These are phyloP conservation scores for Thermothielavioides terrestris DNA, from an alignment of 495 filamentous ascomycete species.

Conservation along the genomic window DNA sequence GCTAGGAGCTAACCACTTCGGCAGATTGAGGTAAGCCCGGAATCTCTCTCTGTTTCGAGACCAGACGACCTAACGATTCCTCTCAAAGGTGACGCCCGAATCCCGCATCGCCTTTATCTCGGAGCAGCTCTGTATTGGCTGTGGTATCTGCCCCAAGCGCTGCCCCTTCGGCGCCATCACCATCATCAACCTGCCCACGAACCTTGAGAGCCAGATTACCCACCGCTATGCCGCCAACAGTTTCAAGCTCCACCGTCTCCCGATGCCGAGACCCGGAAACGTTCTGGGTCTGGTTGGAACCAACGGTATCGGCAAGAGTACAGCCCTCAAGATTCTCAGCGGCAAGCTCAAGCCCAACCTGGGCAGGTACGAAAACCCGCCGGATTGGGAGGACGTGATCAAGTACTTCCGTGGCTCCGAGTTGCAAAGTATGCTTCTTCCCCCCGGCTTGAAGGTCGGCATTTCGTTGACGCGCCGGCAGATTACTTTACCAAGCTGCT, in stretches of 20 bases:
- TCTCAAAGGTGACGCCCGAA: constrained; percentile 76
- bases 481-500: constrained; percentile 98
- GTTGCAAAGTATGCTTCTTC: constrained; percentile 65
- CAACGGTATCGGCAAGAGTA: constrained; percentile 99
- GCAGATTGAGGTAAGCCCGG: constrained; percentile 14
- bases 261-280: constrained; percentile 89
- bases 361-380: constrained; percentile 88
- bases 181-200: constrained; percentile 99
- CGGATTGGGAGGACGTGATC: constrained; percentile 98
- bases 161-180: constrained; percentile 98
- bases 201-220: constrained; percentile 93
- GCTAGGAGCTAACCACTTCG: background rate
- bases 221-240: constrained; percentile 98
- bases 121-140: constrained; percentile 68
- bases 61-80: background rate
- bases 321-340: constrained; percentile 92
- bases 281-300: constrained; percentile 96
- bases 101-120: constrained; percentile 98
- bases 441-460: background rate
- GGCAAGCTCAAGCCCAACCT: constrained; percentile 98
- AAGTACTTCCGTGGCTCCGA: constrained; percentile 97
- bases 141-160: constrained; percentile 98
- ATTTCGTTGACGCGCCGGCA: constrained; percentile 24
- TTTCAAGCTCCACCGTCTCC: constrained; percentile 96
- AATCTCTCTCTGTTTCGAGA: background rate